Evolutionary conservation across 768 basidiomycete genomes (phyloP).

Genomic region (Suillus variegatus): DNA sequence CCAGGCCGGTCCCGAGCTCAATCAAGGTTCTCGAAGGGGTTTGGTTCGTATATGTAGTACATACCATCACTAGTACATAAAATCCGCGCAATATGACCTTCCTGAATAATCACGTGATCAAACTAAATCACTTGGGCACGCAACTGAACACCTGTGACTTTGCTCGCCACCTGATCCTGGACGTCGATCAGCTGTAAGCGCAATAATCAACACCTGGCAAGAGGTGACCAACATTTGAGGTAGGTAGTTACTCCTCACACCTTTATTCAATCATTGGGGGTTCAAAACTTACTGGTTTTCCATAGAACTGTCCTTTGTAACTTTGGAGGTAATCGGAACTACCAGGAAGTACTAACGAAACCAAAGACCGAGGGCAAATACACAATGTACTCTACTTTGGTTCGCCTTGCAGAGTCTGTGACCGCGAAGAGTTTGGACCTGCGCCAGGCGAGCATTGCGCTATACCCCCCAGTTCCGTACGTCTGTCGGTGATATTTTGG

Average conservation of each 20-base stretch:
- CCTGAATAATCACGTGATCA: no score
- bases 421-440: constrained; percentile 60
- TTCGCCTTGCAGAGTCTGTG: constrained; percentile 41
- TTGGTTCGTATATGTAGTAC: background rate
- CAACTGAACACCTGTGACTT: no score
- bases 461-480: constrained; percentile 85
- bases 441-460: constrained; percentile 59
- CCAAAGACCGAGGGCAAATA: background rate
- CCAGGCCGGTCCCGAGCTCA: no score
- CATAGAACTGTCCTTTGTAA: no score
- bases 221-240: background rate
- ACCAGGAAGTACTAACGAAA: background rate
- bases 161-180: no score
- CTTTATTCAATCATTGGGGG: background rate
- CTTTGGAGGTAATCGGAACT: background rate
- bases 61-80: no score
- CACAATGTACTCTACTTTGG: constrained; percentile 3
- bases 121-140: no score
- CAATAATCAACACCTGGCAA: no score
- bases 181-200: no score
- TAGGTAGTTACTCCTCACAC: background rate
- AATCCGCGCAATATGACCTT: no score
- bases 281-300: background rate
- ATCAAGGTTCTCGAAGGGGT: background rate
- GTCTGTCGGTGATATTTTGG: constrained; percentile 24